These are phyloP conservation scores for Annulohypoxylon maeteangense DNA, from an alignment of 495 filamentous ascomycete species.

Conservation along the genomic window DNA sequence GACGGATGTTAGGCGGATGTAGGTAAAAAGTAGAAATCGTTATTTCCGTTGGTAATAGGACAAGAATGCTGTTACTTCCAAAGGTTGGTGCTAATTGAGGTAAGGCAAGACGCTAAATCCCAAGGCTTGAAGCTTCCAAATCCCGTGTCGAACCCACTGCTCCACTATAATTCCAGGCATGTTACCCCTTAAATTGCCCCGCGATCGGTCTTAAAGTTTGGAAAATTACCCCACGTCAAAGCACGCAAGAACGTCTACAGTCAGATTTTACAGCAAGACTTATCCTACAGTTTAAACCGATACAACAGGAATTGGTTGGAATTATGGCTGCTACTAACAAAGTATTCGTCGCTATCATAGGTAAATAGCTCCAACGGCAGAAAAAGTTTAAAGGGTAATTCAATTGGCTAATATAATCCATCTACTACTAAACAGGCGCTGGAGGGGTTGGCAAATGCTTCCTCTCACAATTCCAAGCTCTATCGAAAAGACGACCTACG, in stretches of 20 bases:
- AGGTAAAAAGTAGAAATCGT: conserved; percentile 7
- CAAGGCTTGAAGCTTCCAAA: conserved; percentile 9
- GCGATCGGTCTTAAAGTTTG: conserved; percentile 36
- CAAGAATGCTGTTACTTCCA: conserved; percentile 2
- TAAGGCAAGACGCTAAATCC: conserved; percentile 4
- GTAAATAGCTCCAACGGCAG: conserved; percentile 39
- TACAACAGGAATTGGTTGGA: not conserved
- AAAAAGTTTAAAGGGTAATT: not conserved
- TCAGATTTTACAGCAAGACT: conserved; percentile 4
- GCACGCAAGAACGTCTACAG: conserved; percentile 14
- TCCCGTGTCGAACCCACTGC: not conserved
- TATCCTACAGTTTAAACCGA: not conserved
- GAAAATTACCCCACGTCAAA: conserved; percentile 46
- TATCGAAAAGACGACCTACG: conserved; percentile 64
- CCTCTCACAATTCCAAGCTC: conserved; percentile 76
- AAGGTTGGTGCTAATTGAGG: not conserved
- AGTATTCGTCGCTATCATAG: conserved; percentile 59
- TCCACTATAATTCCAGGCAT: conserved; percentile 25
- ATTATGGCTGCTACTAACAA: conserved; percentile 51
- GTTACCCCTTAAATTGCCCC: conserved; percentile 32
- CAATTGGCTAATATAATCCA: conserved; percentile 40
- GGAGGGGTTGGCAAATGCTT: conserved; percentile 94
- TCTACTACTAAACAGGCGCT: conserved; percentile 67
- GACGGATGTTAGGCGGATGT: not conserved
- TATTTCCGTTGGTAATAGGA: conserved; percentile 21